Evolutionary conservation across 73 alveolate species (phyloP), one percentile per base, ranked within the genome.

Genomic region (Diophrys sp.): DNA sequence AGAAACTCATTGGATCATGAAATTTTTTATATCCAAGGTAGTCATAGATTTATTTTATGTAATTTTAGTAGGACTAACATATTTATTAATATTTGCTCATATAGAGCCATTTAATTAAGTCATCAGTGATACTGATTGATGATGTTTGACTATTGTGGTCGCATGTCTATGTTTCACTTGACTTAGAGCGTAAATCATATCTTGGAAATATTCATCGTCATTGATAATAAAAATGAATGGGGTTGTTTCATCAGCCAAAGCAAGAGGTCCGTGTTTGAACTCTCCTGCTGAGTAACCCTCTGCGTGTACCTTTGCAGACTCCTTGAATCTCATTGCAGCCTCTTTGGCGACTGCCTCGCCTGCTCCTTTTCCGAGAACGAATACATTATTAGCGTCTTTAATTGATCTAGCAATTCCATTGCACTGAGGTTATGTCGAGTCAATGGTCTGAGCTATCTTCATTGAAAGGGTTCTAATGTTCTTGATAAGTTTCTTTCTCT

Each of bases 251-350:
- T 85, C 93, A 0, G 80, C 56, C 79, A 85, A 44, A 0, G 89
- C 81, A n/a, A 85, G 74, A 23, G 93, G 93, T 23, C 93, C 93
- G 66, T 85, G 93, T 84, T 96, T 96, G 86, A 96, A 84, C 80
- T 94, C 99, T 0, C 98, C 99, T 14, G 96, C 93, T 0, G 98
- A 89, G 73, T 89, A 96, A 23, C 97, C 99, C 74, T 96, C 99
- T 23, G 98, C 98, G 68, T 96, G 99, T 2, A 90, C 82, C 78
- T 94, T 91, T 14, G 99, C 87, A 28, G 94, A 80, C 84, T 96
- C 99, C 80, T 96, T 96, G 32, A 96, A 80, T 67, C 93, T 95
- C 33, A 95, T 76, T 2, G 99, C 99, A 23, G 98, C 98, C 79
- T 96, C 99, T 55, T 83, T 92, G 1, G 99, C 99, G 56, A 94